A percentile compares a stretch with the other conserved stretches of the same genome.
phyloP scores from a whole-genome alignment of 192 early-diverging fungal species.

The Ambispora gerdemannii region DNA sequence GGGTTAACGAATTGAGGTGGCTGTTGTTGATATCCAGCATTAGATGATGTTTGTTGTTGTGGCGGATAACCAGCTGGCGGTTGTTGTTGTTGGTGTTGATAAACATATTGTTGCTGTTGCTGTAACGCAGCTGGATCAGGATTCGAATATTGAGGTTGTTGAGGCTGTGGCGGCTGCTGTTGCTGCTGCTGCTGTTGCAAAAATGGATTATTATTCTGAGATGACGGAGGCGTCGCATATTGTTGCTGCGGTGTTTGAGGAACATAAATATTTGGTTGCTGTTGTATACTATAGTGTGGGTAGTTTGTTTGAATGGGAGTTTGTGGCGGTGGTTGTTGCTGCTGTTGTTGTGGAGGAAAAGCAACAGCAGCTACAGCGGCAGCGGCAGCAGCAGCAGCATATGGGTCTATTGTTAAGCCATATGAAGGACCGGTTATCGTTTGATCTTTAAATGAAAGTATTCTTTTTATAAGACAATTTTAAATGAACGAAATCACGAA shows the following conservation, averaged over 20 bases:
- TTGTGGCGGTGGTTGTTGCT: too few species aligned
- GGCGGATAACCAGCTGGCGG: conserved; percentile 15
- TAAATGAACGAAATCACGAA: not conserved
- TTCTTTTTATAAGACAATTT: conserved; percentile 3
- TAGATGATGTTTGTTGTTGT: conserved; percentile 10
- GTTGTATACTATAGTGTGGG: not conserved
- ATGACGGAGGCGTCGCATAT: too few species aligned
- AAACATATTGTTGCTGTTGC: conserved; percentile 27
- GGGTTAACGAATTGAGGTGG: not conserved
- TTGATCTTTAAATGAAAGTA: not conserved
- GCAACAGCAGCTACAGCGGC: too few species aligned
- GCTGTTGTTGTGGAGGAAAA: too few species aligned
- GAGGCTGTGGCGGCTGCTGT: conserved; percentile 36
- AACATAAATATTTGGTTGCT: too few species aligned
- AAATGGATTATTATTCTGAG: too few species aligned
- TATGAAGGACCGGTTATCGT: not conserved
- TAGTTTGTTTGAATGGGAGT: conserved; percentile 7
- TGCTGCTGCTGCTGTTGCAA: too few species aligned
- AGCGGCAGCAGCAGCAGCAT: too few species aligned
- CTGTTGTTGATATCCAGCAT: not conserved
- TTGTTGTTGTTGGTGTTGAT: conserved; percentile 18
- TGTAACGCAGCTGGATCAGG: not conserved
- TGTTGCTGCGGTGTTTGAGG: too few species aligned
- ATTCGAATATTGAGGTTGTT: conserved; percentile 23
- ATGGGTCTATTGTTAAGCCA: not conserved